phyloP scores from a whole-genome alignment of 2,329 filamentous ascomycete species.

The Ophiostoma montium region DNA sequence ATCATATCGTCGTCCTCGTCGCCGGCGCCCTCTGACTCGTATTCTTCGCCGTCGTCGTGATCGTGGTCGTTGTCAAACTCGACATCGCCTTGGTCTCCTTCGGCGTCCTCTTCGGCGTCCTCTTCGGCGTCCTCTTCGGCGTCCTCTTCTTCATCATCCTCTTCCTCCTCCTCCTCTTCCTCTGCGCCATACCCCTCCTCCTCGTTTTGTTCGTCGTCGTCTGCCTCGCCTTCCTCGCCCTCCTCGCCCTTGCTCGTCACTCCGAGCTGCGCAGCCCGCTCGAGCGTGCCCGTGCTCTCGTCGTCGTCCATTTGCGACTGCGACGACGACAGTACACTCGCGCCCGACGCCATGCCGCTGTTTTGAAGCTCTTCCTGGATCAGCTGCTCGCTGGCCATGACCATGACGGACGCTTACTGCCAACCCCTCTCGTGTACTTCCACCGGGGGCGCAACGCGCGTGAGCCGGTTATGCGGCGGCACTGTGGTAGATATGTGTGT shows the following conservation, averaged over 20 bases:
- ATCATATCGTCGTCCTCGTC: slow-evolving; percentile 19
- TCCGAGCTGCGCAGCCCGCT: slow-evolving; percentile 16
- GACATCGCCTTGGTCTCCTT: slow-evolving; percentile 19
- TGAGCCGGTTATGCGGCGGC: background rate
- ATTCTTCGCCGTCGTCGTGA: slow-evolving; percentile 17
- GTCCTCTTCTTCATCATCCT: slow-evolving; percentile 17
- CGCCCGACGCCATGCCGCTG: slow-evolving; percentile 34
- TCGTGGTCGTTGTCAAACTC: slow-evolving; percentile 16
- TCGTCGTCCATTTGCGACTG: slow-evolving; percentile 17
- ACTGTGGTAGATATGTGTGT: background rate
- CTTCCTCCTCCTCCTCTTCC: slow-evolving; percentile 20
- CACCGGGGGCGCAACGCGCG: slow-evolving; percentile 1
- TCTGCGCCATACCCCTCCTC: slow-evolving; percentile 13
- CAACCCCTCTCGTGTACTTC: background rate
- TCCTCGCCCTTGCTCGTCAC: slow-evolving; percentile 18
- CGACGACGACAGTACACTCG: slow-evolving; percentile 16
- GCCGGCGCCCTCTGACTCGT: slow-evolving; percentile 14
- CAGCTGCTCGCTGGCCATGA: slow-evolving; percentile 36
- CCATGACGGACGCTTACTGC: slow-evolving; percentile 22
- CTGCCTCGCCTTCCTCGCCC: slow-evolving; percentile 12
- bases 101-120: slow-evolving; percentile 13
- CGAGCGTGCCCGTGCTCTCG: slow-evolving; percentile 18
- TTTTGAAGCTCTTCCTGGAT: slow-evolving; percentile 46
- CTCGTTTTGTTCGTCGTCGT: slow-evolving; percentile 12
- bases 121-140: slow-evolving; percentile 15